These are phyloP conservation scores for Cupressus sempervirens DNA, from an alignment of 75 land plant genomes.

Conservation along the genomic window DNA sequence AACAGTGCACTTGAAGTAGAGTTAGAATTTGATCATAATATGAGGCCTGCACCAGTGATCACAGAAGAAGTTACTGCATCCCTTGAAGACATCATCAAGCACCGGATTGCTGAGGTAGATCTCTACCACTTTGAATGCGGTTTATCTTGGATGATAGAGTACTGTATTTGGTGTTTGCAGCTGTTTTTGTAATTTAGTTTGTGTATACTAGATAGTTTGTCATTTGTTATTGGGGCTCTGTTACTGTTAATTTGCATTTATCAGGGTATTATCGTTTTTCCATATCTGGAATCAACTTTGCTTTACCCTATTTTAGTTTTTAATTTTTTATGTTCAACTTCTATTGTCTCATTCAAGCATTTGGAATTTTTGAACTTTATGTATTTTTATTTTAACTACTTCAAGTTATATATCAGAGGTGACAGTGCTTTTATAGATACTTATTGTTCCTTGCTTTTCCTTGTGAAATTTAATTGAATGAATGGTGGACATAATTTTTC, in stretches of 20 bases:
- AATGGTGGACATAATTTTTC: neutral
- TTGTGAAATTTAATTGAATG: neutral
- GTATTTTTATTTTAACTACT: neutral
- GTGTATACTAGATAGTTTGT: neutral
- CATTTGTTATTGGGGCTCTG: neutral
- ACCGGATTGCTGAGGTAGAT: slow-evolving; percentile 73
- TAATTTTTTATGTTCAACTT: neutral
- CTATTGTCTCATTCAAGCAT: neutral
- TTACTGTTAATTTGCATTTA: neutral
- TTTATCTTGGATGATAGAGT: neutral
- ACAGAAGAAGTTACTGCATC: slow-evolving; percentile 91
- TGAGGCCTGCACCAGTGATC: slow-evolving; percentile 86
- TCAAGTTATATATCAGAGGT: neutral
- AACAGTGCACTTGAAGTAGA: slow-evolving; percentile 97
- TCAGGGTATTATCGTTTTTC: neutral
- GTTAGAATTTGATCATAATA: slow-evolving; percentile 94
- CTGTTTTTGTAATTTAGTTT: neutral
- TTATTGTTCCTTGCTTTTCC: neutral
- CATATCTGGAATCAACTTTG: neutral
- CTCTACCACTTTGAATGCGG: neutral
- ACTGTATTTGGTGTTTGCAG: neutral
- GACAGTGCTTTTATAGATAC: neutral
- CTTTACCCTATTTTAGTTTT: neutral
- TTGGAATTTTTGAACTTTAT: neutral
- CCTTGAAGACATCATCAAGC: slow-evolving; percentile 80